Evolutionary conservation across 306 rosid genomes (phyloP).

Genomic region (Pterocarpus macrocarpus): DNA sequence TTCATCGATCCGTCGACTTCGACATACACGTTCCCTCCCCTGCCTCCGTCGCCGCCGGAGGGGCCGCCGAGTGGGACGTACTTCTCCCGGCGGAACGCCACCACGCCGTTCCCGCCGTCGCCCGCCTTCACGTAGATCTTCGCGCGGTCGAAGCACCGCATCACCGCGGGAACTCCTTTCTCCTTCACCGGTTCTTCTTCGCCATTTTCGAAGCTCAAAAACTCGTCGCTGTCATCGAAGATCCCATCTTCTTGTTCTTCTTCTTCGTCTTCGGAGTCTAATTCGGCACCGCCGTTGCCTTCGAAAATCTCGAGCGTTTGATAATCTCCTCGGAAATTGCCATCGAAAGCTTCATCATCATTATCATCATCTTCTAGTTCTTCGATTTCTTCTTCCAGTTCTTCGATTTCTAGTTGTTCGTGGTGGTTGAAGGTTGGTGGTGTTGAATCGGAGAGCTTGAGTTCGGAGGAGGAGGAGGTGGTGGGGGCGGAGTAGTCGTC

Average conservation of each 20-base stretch:
- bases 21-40: constrained; percentile 86
- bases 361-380: constrained; percentile 8
- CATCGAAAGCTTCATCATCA: neutral
- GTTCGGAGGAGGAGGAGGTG: constrained; percentile 57
- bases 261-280: constrained; percentile 43
- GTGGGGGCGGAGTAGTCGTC: constrained; percentile 65
- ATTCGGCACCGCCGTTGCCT: neutral
- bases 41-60: constrained; percentile 92
- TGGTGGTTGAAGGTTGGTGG: constrained; percentile 40
- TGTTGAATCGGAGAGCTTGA: constrained; percentile 76
- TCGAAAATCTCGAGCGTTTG: constrained; percentile 48
- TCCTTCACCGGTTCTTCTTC: constrained; percentile 70
- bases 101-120: constrained; percentile 90
- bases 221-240: constrained; percentile 33
- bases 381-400: constrained; percentile 35
- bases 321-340: constrained; percentile 37
- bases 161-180: constrained; percentile 91
- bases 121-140: constrained; percentile 81
- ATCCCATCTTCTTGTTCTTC: constrained; percentile 26
- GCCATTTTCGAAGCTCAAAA: constrained; percentile 28
- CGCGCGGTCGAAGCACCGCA: constrained; percentile 93
- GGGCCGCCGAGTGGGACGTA: constrained; percentile 92
- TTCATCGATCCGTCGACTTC: constrained; percentile 90
- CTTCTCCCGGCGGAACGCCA: constrained; percentile 93
- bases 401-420: neutral